Base-by-base conservation (phyloP, 495 filamentous ascomycete genomes). In the Paragyromitra xinjiangensis region DNA sequence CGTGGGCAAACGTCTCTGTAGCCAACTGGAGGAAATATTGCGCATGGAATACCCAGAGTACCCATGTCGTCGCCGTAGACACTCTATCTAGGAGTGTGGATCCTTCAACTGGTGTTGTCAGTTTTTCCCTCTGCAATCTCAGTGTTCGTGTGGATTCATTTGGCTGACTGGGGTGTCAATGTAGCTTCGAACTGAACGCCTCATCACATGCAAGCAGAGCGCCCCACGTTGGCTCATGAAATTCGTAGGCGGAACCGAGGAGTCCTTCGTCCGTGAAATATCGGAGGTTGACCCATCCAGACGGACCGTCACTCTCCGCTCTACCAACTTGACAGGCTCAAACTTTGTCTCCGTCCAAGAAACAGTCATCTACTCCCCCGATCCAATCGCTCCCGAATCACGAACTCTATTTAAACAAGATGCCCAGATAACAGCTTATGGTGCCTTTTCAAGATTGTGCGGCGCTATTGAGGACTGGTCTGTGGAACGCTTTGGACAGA, bases 11-110 rank as follows among this genome's bases (percentile, higher is more conserved):
- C 84, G 96, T 98, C 44, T 97, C 94, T n/a, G 93, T 93, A n/a
- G 93, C 92, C 79, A 99, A 98, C 88, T 99, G 95, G 95, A 90
- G 91, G 63, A 99, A 99, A 85, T 99, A 99, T 86, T 96, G 93
- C 83, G 94, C 94, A 42, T 98, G 95, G 95, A 99, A 99, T 85
- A 90, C 97, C 78, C 94, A 96, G 84, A 92, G 91, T 1, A 92
- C 92, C 37, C 95, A 99, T 83, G 95, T 99, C 59, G 88, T 97
- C 68, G 94, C 92, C 77, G 96, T 98, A 73, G 95, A 99, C 85
- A 98, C 95, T 3, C 83, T 99, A 69, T 91, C 90, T 51, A 91
- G 96, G 48, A 83, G 82, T n/a, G 88, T 98, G 65, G 95, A 99
- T 81, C 85, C 91, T 0, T 82, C 80, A 12, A 97, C 94, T 44